Percentiles rank a stretch among this genome's conserved stretches.
Conservation (phyloP, 768 basidiomycete genomes). For the Baorangia bicolor region DNA sequence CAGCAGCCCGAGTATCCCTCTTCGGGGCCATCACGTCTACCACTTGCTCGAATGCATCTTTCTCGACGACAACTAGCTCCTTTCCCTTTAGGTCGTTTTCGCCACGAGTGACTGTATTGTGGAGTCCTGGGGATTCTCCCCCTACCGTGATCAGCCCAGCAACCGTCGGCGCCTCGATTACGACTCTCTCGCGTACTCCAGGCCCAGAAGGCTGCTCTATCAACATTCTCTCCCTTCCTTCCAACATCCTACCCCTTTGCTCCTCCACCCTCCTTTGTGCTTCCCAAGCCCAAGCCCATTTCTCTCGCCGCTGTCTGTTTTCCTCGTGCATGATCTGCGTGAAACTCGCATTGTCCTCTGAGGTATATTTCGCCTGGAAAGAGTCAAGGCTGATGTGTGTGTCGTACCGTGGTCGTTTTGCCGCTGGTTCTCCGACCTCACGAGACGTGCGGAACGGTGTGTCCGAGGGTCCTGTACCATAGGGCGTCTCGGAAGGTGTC, state of each 20-base stretch:
- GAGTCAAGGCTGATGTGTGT: slow-evolving; percentile 67
- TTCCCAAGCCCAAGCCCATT: slow-evolving; percentile 92
- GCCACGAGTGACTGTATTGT: slow-evolving; percentile 20
- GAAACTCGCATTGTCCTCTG: slow-evolving; percentile 97
- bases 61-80: slow-evolving; percentile 21
- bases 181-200: slow-evolving; percentile 67
- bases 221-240: slow-evolving; percentile 66
- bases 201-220: slow-evolving; percentile 62
- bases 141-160: slow-evolving; percentile 51
- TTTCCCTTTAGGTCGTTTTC: slow-evolving; percentile 25
- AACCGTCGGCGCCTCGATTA: slow-evolving; percentile 57
- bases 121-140: slow-evolving; percentile 12
- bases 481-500: slow-evolving; percentile 67
- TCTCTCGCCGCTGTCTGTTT: slow-evolving; percentile 77
- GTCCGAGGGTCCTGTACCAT: slow-evolving; percentile 54
- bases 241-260: slow-evolving; percentile 62
- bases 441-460: slow-evolving; percentile 58
- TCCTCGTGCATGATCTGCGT: slow-evolving; percentile 89
- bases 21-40: slow-evolving; percentile 78
- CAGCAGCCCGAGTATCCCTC: slow-evolving; percentile 69
- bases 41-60: slow-evolving; percentile 30
- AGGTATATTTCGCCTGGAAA: slow-evolving; percentile 92
- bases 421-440: slow-evolving; percentile 41
- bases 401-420: slow-evolving; percentile 62
- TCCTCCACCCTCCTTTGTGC: slow-evolving; percentile 80